Base-by-base conservation (phyloP, 164 flowering plant species). In the Akebia trifoliata region DNA sequence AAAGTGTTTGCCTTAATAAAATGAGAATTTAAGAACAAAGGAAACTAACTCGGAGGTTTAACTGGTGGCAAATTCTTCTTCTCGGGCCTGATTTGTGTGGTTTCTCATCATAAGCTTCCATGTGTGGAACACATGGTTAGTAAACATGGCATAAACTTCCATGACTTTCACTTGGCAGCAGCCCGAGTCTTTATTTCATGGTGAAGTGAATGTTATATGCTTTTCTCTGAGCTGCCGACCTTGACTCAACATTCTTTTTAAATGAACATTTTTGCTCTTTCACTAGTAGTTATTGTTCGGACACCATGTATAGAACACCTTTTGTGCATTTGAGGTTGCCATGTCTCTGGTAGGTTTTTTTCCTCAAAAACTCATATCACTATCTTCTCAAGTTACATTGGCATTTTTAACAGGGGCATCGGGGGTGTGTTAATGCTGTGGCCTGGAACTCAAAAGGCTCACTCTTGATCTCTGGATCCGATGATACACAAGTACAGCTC, bases 361-460 rank as follows among this genome's bases (percentile, higher is more conserved):
- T 24, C 17, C 8, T 39, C 43, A 6, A 56, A 15, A 38, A 12
- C 35, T 46, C 31, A 4, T 9, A 50, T 29, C 34, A 29, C 0
- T 64, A 18, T 50, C 15, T 34, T 39, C 44, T 56, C 6, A 26
- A 32, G n/a, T 28, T 28, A n/a, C 6, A 38, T 35, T 58, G 44
- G 14, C 28, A 34, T 36, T 62, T 31, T 62, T 18, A 18, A 43
- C 81, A 92, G 97, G 98, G 95, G 40, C 98, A 93, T 66, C 76
- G 65, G 49, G 90, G 98, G 54, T 93, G 98, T 69, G 98, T 93
- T 11, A 93, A 93, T 77, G 63, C 90, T 32, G 55, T 93, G 17
- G 78, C 94, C 26, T 93, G 98, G 98, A 93, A 89, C 70, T 81
- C 97, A 44, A 71, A 53, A 15, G 98, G 98, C 47, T 77, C 98